A percentile compares a stretch with the other conserved stretches of the same genome.
Conservation (phyloP, 495 filamentous ascomycete genomes). For the Delitschia confertaspora region DNA sequence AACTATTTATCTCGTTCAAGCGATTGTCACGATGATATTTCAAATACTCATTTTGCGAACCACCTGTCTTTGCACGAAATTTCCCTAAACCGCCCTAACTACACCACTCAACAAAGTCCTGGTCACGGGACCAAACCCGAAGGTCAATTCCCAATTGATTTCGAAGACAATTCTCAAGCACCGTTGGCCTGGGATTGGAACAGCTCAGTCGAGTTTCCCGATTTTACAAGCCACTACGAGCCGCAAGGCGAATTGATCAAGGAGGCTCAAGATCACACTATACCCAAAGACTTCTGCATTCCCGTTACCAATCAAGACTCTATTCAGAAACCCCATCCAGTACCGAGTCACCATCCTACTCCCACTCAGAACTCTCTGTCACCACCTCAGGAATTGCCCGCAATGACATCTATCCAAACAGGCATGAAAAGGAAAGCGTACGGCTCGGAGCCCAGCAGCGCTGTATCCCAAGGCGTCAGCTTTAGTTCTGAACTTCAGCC, state of each 20-base stretch:
- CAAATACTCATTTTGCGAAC: conserved; percentile 11
- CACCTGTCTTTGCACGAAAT: conserved; percentile 7
- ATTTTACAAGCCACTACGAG: conserved; percentile 32
- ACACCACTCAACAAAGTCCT: conserved; percentile 2
- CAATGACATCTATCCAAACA: conserved; percentile 18
- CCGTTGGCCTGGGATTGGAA: conserved; percentile 31
- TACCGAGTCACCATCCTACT: background rate
- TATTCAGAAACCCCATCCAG: conserved; percentile 10
- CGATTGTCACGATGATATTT: conserved; percentile 15
- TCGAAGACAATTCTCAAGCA: conserved; percentile 16
- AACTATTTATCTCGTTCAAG: conserved; percentile 2
- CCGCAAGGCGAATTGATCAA: conserved; percentile 35
- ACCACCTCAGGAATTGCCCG: conserved; percentile 15
- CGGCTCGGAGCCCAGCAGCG: conserved; percentile 27
- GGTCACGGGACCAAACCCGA: no score
- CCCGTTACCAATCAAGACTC: conserved; percentile 17
- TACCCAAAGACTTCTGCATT: conserved; percentile 30
- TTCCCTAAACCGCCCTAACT: conserved; percentile 9
- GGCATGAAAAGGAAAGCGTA: conserved; percentile 33
- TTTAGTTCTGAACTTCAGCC: conserved; percentile 7
- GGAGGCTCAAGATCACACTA: conserved; percentile 25
- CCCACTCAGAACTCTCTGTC: conserved; percentile 18
- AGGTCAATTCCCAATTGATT: conserved; percentile 13
- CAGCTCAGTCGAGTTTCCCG: conserved; percentile 25
- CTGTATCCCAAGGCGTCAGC: conserved; percentile 19